Base-by-base conservation (phyloP, 768 basidiomycete species). In the Naganishia vaughanmartiniae region DNA sequence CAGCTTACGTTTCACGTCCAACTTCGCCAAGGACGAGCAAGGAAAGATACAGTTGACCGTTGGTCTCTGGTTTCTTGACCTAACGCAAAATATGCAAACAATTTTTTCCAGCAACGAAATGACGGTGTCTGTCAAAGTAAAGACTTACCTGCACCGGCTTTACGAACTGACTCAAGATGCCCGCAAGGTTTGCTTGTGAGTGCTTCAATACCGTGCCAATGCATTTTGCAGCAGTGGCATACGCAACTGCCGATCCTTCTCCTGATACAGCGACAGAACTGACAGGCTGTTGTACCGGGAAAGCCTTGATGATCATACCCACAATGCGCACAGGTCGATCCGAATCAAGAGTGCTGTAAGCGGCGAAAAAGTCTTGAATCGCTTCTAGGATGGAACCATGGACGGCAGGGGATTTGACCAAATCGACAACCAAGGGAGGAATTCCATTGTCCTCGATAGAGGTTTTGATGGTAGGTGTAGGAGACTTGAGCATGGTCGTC, bases 11-110 rank as follows among this genome's bases (percentile, higher is more conserved):
- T 66, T 88, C 89, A 39, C 94, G 89, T 36, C 95, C 96, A 48
- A 98, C 85, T 80, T 98, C 96, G 56, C 96, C 96, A 60, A 98
- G 84, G 48, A 92, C 89, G 17, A 96, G 84, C 67, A 98, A 84
- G 74, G 92, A 90, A 28, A 99, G 85, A 36, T 92, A 88, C 9
- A 92, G 85, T 48, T 88, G 84, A 0, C 87, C 84, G 21, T 89
- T 81, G 73, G 87, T 87, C 9, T 88, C 86, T 78, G 83, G 82
- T 45, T 72, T 42, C n/a, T 63, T 45, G n/a, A 63, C 60, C 60
- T 63, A 30, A n/a, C 24, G 39, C 24, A n/a, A n/a, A 45, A 42
- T 7, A 15, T 5, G 17, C 21, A 17, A 46, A 15, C 4, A 12
- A 45, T 55, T 6, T n/a, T 26, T 55, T 34, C 10, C n/a, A 55